Evolutionary conservation across 2,329 filamentous ascomycete species (phyloP), one percentile per base, ranked within the genome.

Genomic region (Cyphellophora attinorum): DNA sequence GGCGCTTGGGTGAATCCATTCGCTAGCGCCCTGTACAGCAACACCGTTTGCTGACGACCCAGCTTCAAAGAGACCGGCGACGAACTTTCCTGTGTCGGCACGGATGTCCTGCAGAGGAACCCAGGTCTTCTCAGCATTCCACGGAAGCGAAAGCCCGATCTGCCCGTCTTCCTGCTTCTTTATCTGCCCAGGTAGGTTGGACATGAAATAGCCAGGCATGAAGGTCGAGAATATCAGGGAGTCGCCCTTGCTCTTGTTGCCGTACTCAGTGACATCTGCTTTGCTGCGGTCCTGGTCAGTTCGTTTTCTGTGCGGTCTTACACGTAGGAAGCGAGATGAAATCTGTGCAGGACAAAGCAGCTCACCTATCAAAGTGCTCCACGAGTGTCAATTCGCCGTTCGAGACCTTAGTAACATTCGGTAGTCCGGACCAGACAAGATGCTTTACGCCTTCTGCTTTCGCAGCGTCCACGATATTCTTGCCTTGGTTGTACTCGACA

Each of bases 71-170:
- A 56, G 52, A 1, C 51, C 54, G 3, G 47, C 51, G 21, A 58
- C 57, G 32, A 52, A 67, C 31, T 61, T 60, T 6, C 68, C 69
- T 1, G 60, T 63, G 37, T 72, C 66, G 0, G 45, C 47, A 1
- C 51, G 53, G 11, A 59, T 57, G 37, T 69, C 64, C 35, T 72
- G 56, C 25, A 65, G 48, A 0, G 68, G 67, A 3, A 70, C 37
- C 29, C 51, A 44, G 1, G 56, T 50, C 11, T 51, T 49, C 19
- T 49, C 37, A n/a, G 50, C 45, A 37, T 47, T 36, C 42, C 42
- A 45, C 19, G 51, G 55, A 14, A 48, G 45, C 4, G 38, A 47
- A 34, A 51, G 40, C 3, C 35, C 55, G 52, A 36, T 54, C 40
- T 8, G 50, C 48, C 48, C 59, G 5, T 47, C 49, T 11, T 33